Base-by-base conservation (phyloP, 2,329 filamentous ascomycete species). In the Nothomitra cinnamomea region DNA sequence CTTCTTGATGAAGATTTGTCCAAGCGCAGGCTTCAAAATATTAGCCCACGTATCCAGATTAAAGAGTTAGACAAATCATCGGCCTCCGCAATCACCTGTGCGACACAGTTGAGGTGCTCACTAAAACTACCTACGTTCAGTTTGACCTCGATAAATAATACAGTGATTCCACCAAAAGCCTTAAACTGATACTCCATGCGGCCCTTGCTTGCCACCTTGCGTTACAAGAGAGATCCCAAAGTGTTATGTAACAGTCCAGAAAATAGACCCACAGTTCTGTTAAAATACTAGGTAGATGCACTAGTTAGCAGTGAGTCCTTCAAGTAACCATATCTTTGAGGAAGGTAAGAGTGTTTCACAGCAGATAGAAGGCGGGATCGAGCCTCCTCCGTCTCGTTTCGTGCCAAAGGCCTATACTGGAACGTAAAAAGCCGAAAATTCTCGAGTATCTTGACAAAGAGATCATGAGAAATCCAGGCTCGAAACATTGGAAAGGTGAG, bases 171-270 rank as follows among this genome's bases (percentile, higher is more conserved):
- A 28, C 43, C 43, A 28, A 4, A 48, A 15, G 22, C 25, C n/a
- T 24, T 48, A 28, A 48, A 48, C 43, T 48, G 43, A 28, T 48
- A 48, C 13, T 48, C 43, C 13, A 48, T 48, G 3, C 43, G 43
- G 22, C 43, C 43, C 13, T 48, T 48, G 22, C 19, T 25, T 28
- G 7, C 15, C 19, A 48, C 25, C 43, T 28, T 48, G 43, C 43
- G 19, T 25, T 48, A 17, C 15, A 48, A 25, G 12, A 48, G 21
- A 3, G 43, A 25, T 48, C 25, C 43, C 12, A 25, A 21, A 28
- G 43, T 48, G 13, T 48, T 48, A 21, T 48, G 25, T 17, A 48
- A 4, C 15, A 48, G 21, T 12, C 43, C 43, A 28, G 43, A 48
- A 28, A 48, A 25, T 13, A 48, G 21, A 25, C 22, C 43, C 2